phyloP scores from a whole-genome alignment of 169 alveolate species.

The Plasmodium inui region DNA sequence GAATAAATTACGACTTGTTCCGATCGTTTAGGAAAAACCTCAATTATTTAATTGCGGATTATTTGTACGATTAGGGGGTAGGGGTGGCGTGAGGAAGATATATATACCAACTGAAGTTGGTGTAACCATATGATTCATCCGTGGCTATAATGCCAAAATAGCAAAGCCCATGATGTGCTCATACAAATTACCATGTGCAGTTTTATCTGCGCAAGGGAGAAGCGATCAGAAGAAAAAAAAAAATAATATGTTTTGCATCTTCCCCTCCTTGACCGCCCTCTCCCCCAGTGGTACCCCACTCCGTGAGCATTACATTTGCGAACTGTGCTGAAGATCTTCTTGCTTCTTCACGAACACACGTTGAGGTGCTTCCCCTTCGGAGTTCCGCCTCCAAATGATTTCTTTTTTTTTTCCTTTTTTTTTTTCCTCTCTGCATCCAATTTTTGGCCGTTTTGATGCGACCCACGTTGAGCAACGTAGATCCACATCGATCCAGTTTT shows the following conservation, averaged over 20 bases:
- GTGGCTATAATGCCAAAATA: neutral
- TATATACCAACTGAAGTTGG: neutral
- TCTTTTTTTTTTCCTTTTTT: neutral
- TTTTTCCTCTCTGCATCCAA: neutral
- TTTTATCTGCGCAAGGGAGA: neutral
- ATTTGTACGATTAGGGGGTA: constrained; percentile 25
- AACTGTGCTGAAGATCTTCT: neutral
- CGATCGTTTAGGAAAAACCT: constrained; percentile 66
- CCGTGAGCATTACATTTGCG: neutral
- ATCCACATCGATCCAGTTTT: neutral
- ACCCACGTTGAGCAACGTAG: neutral
- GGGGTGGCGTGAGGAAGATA: neutral
- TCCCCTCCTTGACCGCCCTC: neutral
- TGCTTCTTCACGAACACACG: neutral
- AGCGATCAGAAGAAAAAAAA: neutral
- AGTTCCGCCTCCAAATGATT: neutral
- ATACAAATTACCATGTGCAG: neutral
- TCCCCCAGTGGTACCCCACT: neutral
- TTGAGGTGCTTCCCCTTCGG: neutral
- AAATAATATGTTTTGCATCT: neutral
- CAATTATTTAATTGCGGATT: constrained; percentile 55
- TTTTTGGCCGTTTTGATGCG: neutral
- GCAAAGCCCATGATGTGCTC: neutral
- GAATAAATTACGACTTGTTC: constrained; percentile 65
- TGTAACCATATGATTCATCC: neutral